Evolutionary conservation across 169 alveolate genomes (phyloP).

Genomic region (Theileria equi): DNA sequence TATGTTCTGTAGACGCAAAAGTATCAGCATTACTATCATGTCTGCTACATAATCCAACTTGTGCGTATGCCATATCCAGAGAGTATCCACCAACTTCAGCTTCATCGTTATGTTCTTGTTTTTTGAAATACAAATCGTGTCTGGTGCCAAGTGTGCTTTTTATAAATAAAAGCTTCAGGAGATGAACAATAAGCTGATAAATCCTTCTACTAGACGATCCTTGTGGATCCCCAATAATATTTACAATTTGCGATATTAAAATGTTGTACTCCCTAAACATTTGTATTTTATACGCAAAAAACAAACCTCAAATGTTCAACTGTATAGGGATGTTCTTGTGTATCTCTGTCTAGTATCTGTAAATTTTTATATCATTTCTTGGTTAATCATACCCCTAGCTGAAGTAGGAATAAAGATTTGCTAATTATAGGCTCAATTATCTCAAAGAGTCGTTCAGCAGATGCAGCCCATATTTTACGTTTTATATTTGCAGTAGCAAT

Average conservation of each 20-base stretch:
- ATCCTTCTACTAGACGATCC: conserved; percentile 28
- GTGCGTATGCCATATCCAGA: not conserved
- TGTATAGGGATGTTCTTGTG: conserved; percentile 4
- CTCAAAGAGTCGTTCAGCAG: conserved; percentile 37
- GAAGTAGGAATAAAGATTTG: conserved; percentile 46
- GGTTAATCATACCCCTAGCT: conserved; percentile 40
- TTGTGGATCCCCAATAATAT: conserved; percentile 50
- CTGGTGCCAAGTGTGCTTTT: conserved; percentile 31
- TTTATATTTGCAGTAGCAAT: conserved; percentile 31
- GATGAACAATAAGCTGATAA: conserved; percentile 32
- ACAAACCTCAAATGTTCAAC: conserved; percentile 11
- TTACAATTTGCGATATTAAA: conserved; percentile 29
- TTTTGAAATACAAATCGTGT: too few species aligned
- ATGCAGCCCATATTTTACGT: conserved; percentile 54
- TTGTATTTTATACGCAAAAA: not conserved
- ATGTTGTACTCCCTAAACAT: conserved; percentile 17
- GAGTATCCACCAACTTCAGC: not conserved
- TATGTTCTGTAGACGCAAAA: not conserved
- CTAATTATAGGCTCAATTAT: conserved; percentile 34
- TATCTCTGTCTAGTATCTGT: conserved; percentile 47
- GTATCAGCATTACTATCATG: not conserved
- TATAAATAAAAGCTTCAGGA: conserved; percentile 38
- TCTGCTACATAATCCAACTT: not conserved
- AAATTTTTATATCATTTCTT: not conserved
- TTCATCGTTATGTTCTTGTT: not conserved